phyloP scores from a whole-genome alignment of 208 protist species.

The Naegleria fowleri region DNA sequence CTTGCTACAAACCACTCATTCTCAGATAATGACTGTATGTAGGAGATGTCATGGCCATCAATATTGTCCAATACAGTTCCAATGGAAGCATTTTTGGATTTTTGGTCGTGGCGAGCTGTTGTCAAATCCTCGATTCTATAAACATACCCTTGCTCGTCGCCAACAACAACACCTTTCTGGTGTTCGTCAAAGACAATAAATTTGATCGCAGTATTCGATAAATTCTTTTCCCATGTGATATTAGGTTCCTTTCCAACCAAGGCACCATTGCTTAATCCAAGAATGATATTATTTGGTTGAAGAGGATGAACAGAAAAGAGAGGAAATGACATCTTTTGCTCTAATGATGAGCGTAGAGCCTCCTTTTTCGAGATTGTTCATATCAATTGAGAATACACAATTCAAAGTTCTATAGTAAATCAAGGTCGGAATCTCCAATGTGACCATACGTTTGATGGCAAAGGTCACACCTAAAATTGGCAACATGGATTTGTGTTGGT shows the following conservation, averaged over 20 bases:
- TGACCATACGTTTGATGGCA: background rate
- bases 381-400: background rate
- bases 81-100: background rate
- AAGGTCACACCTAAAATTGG: background rate
- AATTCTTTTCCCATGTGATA: background rate
- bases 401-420: background rate
- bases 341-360: background rate
- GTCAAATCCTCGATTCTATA: background rate
- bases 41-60: background rate
- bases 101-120: background rate
- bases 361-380: background rate
- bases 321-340: background rate
- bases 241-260: background rate
- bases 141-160: background rate
- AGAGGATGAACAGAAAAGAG: background rate
- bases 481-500: background rate
- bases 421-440: background rate
- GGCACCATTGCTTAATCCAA: background rate
- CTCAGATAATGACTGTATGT: background rate
- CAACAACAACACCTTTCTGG: background rate
- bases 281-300: background rate
- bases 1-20: background rate
- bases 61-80: background rate
- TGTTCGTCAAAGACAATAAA: background rate
- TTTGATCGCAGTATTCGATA: background rate